A percentile compares a stretch with the other conserved stretches of the same genome.
These are phyloP conservation scores for Salinomyces thailandicus DNA, from an alignment of 2,329 filamentous ascomycete genomes.

Conservation along the genomic window DNA sequence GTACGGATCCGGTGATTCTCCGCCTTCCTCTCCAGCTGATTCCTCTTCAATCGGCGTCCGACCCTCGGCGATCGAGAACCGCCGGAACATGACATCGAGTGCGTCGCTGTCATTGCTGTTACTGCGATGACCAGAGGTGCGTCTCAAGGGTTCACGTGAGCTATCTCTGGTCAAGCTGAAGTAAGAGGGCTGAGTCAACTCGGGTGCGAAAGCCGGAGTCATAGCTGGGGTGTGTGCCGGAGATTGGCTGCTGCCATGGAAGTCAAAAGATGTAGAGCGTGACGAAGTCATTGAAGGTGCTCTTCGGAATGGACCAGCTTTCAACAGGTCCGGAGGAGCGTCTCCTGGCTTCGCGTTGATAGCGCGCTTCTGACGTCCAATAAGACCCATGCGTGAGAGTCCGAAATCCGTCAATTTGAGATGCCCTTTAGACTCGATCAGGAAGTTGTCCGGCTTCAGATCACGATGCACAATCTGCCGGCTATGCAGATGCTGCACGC, in stretches of 20 bases:
- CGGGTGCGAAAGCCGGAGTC: slow-evolving; percentile 60
- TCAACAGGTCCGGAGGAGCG: slow-evolving; percentile 82
- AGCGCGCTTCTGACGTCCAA: slow-evolving; percentile 90
- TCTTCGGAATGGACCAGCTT: slow-evolving; percentile 80
- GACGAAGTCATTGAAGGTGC: slow-evolving; percentile 81
- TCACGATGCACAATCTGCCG: slow-evolving; percentile 94
- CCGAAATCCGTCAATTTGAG: slow-evolving; percentile 97
- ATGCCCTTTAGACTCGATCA: slow-evolving; percentile 95
- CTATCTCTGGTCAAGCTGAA: slow-evolving; percentile 63
- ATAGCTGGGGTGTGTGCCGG: slow-evolving; percentile 78
- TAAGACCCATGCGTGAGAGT: slow-evolving; percentile 89
- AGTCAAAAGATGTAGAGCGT: slow-evolving; percentile 84
- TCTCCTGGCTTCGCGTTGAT: slow-evolving; percentile 68
- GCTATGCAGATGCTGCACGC: slow-evolving; percentile 89
- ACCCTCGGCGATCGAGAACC: slow-evolving; percentile 47
- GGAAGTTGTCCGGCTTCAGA: slow-evolving; percentile 89
- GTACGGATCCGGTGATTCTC: slow-evolving; percentile 62
- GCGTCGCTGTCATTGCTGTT: slow-evolving; percentile 88
- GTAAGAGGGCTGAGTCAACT: slow-evolving; percentile 79
- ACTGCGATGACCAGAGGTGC: slow-evolving; percentile 73
- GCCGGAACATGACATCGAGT: slow-evolving; percentile 69
- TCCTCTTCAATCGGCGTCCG: slow-evolving; percentile 64
- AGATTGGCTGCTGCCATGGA: slow-evolving; percentile 62
- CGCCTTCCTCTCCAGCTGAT: slow-evolving; percentile 57
- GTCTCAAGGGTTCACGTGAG: slow-evolving; percentile 46